A percentile compares a stretch with the other conserved stretches of the same genome.
Conservation (phyloP, 495 filamentous ascomycete species). For the Daldinia loculata region DNA sequence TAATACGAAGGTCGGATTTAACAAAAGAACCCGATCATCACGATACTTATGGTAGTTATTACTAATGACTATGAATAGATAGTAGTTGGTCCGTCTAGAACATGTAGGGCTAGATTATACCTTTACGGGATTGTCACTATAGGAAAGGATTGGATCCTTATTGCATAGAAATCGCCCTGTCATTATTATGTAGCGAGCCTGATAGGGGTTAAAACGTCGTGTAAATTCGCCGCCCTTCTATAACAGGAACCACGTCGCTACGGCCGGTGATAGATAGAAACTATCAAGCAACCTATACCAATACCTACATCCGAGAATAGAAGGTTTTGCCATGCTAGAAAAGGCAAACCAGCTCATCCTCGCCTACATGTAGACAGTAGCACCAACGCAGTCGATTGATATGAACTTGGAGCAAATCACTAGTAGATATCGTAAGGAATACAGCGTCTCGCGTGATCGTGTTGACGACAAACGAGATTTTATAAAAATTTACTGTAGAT, state of each 20-base stretch:
- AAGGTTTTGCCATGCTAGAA: neutral
- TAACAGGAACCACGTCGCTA: conserved; percentile 26
- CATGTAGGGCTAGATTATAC: neutral
- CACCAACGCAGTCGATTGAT: neutral
- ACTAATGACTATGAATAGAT: conserved; percentile 45
- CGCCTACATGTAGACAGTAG: neutral
- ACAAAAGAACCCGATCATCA: conserved; percentile 37
- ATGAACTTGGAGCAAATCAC: neutral
- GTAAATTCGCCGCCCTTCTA: conserved; percentile 18
- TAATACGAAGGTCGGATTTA: conserved; percentile 27
- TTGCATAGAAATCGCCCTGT: conserved; percentile 25
- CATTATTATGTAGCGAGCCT: conserved; percentile 21
- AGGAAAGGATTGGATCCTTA: neutral
- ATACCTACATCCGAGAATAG: neutral
- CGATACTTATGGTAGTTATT: conserved; percentile 35
- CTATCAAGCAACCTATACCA: conserved; percentile 21
- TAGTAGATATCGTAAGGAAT: neutral
- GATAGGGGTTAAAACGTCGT: conserved; percentile 3
- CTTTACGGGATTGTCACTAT: neutral
- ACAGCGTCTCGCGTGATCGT: neutral
- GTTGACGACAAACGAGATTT: neutral
- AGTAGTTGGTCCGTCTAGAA: conserved; percentile 43
- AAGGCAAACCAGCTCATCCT: neutral
- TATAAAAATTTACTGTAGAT: neutral
- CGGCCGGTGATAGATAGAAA: conserved; percentile 12